Conservation (phyloP, 257 asterid species). For the Solanum medicagineum region DNA sequence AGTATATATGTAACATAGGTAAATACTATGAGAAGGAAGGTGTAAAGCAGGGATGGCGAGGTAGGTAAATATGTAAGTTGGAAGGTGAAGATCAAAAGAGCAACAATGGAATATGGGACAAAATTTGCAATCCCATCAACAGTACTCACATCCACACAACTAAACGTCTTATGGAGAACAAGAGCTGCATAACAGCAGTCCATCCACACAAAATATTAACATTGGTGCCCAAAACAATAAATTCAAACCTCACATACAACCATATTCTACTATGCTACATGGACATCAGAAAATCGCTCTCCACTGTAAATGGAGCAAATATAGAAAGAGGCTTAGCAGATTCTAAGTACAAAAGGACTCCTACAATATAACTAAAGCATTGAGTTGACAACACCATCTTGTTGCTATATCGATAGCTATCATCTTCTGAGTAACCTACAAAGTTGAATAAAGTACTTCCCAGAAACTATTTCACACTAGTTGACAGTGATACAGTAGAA, state of each 20-base stretch:
- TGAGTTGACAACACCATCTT: background rate
- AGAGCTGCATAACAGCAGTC: background rate
- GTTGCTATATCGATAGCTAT: background rate
- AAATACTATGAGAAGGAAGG: no score
- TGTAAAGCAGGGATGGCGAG: no score
- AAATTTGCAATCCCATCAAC: background rate
- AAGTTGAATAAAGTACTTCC: background rate
- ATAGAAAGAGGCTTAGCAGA: background rate
- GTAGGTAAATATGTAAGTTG: no score
- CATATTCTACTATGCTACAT: background rate
- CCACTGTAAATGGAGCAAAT: background rate
- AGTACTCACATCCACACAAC: background rate
- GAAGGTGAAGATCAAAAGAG: background rate
- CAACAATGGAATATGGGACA: background rate
- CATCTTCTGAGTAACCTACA: background rate
- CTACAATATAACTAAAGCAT: background rate
- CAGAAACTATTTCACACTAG: background rate
- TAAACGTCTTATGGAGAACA: background rate
- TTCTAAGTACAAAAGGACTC: background rate
- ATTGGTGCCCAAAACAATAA: background rate
- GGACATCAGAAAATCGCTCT: background rate
- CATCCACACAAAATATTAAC: background rate
- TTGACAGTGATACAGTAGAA: background rate
- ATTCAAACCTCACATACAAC: background rate
- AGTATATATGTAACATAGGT: no score